These are phyloP conservation scores for Yamadazyma dendronema DNA, from an alignment of 1,139 yeast genomes.

Conservation along the genomic window DNA sequence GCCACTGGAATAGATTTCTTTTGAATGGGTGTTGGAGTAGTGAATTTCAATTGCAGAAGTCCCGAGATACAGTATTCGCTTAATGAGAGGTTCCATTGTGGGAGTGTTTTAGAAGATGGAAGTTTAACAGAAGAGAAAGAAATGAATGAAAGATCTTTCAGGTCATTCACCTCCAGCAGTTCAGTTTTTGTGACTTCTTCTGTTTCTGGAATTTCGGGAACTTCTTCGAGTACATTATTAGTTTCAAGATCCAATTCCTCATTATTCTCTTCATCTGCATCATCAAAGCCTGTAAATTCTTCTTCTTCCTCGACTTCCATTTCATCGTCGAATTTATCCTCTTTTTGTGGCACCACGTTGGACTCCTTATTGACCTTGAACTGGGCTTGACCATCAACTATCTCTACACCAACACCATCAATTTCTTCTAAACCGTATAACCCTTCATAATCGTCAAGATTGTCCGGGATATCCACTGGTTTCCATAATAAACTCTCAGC, in stretches of 20 bases:
- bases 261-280: slow-evolving; percentile 8
- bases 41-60: slow-evolving; percentile 56
- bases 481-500: slow-evolving; percentile 70
- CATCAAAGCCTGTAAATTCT: slow-evolving; percentile 21
- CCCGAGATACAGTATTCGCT: slow-evolving; percentile 60
- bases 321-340: slow-evolving; percentile 7
- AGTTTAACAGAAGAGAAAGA: slow-evolving; percentile 27
- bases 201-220: slow-evolving; percentile 4
- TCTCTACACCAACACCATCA: slow-evolving; percentile 83
- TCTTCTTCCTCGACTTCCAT: slow-evolving; percentile 8
- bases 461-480: slow-evolving; percentile 76
- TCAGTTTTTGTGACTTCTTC: slow-evolving; percentile 17
- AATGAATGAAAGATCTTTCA: slow-evolving; percentile 2
- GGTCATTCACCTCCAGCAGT: slow-evolving; percentile 16
- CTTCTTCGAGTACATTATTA: slow-evolving; percentile 8
- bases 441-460: slow-evolving; percentile 84
- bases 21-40: slow-evolving; percentile 82
- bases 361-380: slow-evolving; percentile 52
- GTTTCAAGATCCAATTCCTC: slow-evolving; percentile 9
- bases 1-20: slow-evolving; percentile 73
- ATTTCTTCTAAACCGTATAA: slow-evolving; percentile 91
- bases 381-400: slow-evolving; percentile 62
- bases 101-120: slow-evolving; percentile 47
- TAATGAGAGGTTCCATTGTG: slow-evolving; percentile 53
- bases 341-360: neutral